Base-by-base conservation (phyloP, 805 yeast species). In the Candida tammaniensis region DNA sequence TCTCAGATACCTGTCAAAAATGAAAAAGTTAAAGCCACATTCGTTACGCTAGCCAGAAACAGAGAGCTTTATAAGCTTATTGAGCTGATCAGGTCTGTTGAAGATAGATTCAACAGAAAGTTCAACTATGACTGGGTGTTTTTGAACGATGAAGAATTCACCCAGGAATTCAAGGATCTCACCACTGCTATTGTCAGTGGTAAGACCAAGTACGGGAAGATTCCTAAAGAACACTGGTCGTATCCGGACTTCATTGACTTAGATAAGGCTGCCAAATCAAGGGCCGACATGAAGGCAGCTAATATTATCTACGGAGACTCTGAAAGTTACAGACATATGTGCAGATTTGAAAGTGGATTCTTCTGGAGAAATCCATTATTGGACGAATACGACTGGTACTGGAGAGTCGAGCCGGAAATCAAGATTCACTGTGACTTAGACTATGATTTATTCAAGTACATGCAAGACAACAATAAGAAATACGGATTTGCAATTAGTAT, bases 41-140 rank as follows among this genome's bases (percentile, higher is more conserved):
- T 85, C 47, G 76, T 82, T 44, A 78, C 86, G 2, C 63, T 86
- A 21, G 86, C 86, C 25, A 70, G 87, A 47, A 83, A 86, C 52
- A 51, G 61, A 7, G 93, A 86, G 41, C 57, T 83, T 4, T 74
- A 69, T 49, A 60, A 59, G n/a, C 66, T 86, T 54, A 54, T 80
- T 4, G 68, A 70, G 27, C 70, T 89, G 4, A 76, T 85, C 33
- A 70, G 76, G 44, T 70, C 72, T 40, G 76, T 80, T 27, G 85
- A 84, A 50, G 79, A 72, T 45, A 59, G 89, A 27, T 84, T 82
- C 63, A 84, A 85, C 56, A 25, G 53, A 26, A 63, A 68, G 36
- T 80, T 58, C 53, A 72, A 77, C 43, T 84, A 85, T 51, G 93
- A 84, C 55, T 85, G 89, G 87, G 80, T 83, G 3, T 85, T 85